Evolutionary conservation across 257 asterid genomes (phyloP).

Genomic region (Leptodermis oblonga): DNA sequence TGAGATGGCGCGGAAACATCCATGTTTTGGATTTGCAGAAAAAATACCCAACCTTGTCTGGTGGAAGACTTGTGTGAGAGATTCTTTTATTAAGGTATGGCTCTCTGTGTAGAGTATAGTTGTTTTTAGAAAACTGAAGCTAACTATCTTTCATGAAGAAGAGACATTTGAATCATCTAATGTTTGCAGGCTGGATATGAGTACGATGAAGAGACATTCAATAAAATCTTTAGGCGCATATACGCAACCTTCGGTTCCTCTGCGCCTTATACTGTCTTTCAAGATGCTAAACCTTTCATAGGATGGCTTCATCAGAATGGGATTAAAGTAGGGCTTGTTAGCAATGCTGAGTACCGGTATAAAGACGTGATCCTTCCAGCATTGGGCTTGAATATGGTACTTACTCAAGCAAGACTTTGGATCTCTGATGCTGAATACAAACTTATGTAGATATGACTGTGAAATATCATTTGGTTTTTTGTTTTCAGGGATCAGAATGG

Average conservation of each 20-base stretch:
- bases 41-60: constrained; percentile 86
- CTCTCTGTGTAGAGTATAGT: neutral
- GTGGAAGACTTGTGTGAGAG: constrained; percentile 93
- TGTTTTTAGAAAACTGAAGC: neutral
- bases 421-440: neutral
- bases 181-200: constrained; percentile 88
- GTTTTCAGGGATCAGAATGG: constrained; percentile 96
- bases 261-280: constrained; percentile 77
- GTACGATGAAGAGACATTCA: constrained; percentile 88
- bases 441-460: neutral
- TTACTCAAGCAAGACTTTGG: neutral
- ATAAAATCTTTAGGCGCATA: constrained; percentile 77
- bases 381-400: constrained; percentile 74
- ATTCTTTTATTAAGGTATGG: constrained; percentile 82
- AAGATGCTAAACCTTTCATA: constrained; percentile 79
- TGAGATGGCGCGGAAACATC: constrained; percentile 82
- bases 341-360: constrained; percentile 94
- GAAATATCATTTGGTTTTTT: neutral
- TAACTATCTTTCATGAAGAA: neutral
- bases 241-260: constrained; percentile 91
- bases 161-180: constrained; percentile 9
- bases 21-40: constrained; percentile 90
- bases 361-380: constrained; percentile 92
- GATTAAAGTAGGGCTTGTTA: constrained; percentile 67
- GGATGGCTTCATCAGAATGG: constrained; percentile 74